Base-by-base conservation (phyloP, 352 stramenopile genomes). In the Phytopythium ostracodes region DNA sequence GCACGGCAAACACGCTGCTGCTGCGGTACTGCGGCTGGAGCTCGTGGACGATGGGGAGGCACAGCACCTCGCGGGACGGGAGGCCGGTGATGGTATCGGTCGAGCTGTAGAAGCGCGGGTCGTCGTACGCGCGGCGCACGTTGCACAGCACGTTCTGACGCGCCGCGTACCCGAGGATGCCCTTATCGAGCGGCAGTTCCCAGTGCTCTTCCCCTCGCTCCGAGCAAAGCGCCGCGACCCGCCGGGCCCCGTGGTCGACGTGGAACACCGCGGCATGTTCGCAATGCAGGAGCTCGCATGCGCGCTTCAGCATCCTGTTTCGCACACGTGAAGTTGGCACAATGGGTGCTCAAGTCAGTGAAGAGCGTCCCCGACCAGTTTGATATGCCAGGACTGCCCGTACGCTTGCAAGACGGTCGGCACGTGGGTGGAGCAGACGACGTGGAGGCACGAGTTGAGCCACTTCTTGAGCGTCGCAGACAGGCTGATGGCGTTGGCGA, bases 401-500 rank as follows among this genome's bases (percentile, higher is more conserved):
- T 60, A 76, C 71, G 64, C 43, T 46, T 81, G 67, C 33, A 84
- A 54, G 14, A 87, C 71, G 1, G 68, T 68, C 24, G 73, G 62
- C 24, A 81, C 49, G 43, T 86, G 67, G 22, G 74, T 77, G 20
- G 84, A 90, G 25, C 73, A 72, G 6, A 88, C 74, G 33, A 90
- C 58, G 59, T 84, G 75, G 20, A 85, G 70, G 25, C 81, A 91
- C 40, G 70, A 81, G 25, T 91, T 79, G 29, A 91, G 70, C 84
- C 84, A 92, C 24, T 88, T 88, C 62, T 92, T 92, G 17, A 92
- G 66, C 38, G 81, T 77, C 2, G 68, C 67, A 0, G 81, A 77
- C 11, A 92, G 64, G 14, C 76, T 76, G 64, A 92, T 91, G 27
- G 84, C 84, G 64, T 87, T 90, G 27, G 79, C 85, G 75, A 92